A percentile compares a stretch with the other conserved stretches of the same genome.
Conservation (phyloP, 208 protist genomes). For the Trypanosoma grayi region DNA sequence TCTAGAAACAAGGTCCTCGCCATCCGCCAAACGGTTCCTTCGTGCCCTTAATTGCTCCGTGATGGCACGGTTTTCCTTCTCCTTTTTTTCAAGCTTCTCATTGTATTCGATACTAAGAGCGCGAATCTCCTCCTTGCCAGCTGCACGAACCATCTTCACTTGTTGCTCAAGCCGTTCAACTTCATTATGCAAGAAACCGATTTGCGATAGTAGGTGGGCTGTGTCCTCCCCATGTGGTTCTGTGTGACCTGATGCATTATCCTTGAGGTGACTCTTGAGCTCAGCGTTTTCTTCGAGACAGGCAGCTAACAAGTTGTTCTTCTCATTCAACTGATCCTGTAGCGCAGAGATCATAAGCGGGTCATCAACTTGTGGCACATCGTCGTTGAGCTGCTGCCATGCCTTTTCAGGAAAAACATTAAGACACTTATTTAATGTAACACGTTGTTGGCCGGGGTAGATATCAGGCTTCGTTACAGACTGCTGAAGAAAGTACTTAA, state of each 20-base stretch:
- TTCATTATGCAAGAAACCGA: constrained; percentile 79
- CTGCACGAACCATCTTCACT: constrained; percentile 27
- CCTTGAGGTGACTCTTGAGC: constrained; percentile 8
- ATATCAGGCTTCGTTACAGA: constrained; percentile 26
- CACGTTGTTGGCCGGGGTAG: constrained; percentile 22
- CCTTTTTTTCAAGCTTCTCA: constrained; percentile 48
- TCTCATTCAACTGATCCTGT: constrained; percentile 18
- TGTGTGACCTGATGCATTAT: neutral
- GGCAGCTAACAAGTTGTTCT: constrained; percentile 14
- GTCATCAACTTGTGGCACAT: constrained; percentile 17
- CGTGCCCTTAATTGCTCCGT: constrained; percentile 20
- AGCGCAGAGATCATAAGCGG: constrained; percentile 13
- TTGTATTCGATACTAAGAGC: constrained; percentile 40
- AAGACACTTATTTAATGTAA: constrained; percentile 26
- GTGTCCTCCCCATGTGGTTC: constrained; percentile 22
- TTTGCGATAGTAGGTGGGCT: constrained; percentile 64
- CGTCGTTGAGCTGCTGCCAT: constrained; percentile 23
- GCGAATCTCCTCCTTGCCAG: constrained; percentile 26
- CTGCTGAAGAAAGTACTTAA: constrained; percentile 22
- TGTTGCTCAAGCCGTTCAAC: constrained; percentile 72
- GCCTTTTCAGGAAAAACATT: constrained; percentile 30
- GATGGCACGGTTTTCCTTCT: constrained; percentile 32
- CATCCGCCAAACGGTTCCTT: constrained; percentile 19
- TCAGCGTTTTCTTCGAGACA: constrained; percentile 24
- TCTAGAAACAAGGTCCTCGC: constrained; percentile 41